Evolutionary conservation across 306 rosid species (phyloP), one percentile per base, ranked within the genome.

Genomic region (Cyclanthera cordifolia): DNA sequence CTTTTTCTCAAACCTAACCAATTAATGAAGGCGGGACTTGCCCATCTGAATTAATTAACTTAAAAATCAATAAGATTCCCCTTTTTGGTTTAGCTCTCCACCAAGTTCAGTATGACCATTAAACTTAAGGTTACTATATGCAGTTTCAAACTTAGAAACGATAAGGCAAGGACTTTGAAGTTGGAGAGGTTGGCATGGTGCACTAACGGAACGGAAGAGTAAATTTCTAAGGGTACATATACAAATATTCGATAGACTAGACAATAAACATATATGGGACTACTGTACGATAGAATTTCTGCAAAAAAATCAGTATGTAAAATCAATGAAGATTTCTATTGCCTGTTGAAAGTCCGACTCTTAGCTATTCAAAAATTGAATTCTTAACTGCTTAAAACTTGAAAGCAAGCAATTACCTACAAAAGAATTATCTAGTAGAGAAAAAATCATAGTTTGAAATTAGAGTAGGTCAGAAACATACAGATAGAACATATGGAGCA

Each of bases 401-500:
- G 60, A 54, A 24, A 54, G 60, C 60, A 54, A 12, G 17, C 8
- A 12, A 24, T 54, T 23, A 54, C 12, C 4, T 4, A 53, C 21
- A n/a, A 43, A 57, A 57, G 23, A 57, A 16, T 58, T 30, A 59
- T 46, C 47, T 59, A 15, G 50, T 1, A 8, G 28, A 34, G 3
- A 60, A 60, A 32, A 32, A 32, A 2, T 32, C 37, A 32, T 32
- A 32, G 37, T 6, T 32, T 32, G 4, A 32, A 32, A 32, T 32
- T 27, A 27, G 30, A 27, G 30, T 17, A 37, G 16, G n/a, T 4
- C 24, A 50, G 53, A 37, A 55, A 81, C 84, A 61, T 83, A 90
- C 95, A 8, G 83, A 78, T 7, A 90, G 83, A 79, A 80, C 87
- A 77, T 86, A 91, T 5, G 88, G 91, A 12, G 89, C 85, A 67